Conservation (phyloP, 768 basidiomycete species). For the Serendipita sp. region DNA sequence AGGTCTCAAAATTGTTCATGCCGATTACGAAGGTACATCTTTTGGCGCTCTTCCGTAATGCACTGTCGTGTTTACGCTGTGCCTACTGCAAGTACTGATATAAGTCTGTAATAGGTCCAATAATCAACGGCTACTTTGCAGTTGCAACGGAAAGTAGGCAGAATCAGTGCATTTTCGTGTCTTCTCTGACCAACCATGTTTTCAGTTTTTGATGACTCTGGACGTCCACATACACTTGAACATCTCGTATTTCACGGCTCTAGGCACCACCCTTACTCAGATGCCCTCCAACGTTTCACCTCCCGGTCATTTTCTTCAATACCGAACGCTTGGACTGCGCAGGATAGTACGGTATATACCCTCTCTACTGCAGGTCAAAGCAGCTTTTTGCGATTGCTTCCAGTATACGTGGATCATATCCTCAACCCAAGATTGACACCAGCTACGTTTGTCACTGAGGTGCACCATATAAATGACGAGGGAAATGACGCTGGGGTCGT, state of each 20-base stretch:
- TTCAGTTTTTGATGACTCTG: conserved; percentile 82
- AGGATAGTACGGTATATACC: conserved; percentile 89
- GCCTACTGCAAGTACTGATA: neutral
- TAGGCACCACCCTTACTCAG: conserved; percentile 77
- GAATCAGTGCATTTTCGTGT: neutral
- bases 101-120: conserved; percentile 38
- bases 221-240: conserved; percentile 91
- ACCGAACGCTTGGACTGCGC: conserved; percentile 89
- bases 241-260: conserved; percentile 95
- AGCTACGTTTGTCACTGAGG: conserved; percentile 62
- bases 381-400: conserved; percentile 70
- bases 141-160: conserved; percentile 78
- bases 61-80: neutral
- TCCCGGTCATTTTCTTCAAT: neutral
- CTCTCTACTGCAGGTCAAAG: conserved; percentile 89
- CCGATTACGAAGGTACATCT: conserved; percentile 67
- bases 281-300: conserved; percentile 17
- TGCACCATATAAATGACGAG: conserved; percentile 82
- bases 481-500: conserved; percentile 92
- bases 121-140: conserved; percentile 83
- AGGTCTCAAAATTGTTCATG: conserved; percentile 75
- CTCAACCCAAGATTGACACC: conserved; percentile 89
- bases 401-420: conserved; percentile 94
- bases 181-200: neutral
- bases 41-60: neutral